Conservation (phyloP, 352 stramenopile genomes). For the Phytophthora pseudosyringae region DNA sequence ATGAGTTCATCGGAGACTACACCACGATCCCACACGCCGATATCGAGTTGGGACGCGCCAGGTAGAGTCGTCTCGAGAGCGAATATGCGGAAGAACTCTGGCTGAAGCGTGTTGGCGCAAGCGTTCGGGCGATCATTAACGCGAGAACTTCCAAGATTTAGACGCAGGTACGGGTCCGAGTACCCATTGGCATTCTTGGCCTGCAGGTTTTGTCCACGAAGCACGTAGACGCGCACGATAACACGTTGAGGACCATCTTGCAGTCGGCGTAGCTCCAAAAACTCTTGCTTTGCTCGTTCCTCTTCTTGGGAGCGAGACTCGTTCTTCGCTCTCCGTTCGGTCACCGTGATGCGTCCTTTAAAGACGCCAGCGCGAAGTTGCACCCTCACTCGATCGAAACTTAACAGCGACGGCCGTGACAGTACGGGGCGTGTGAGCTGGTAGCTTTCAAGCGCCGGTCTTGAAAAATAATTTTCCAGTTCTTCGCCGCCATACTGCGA, state of each 20-base stretch:
- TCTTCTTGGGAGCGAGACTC: constrained; percentile 27
- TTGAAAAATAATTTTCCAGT: constrained; percentile 77
- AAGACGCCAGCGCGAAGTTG: constrained; percentile 77
- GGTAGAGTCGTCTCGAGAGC: constrained; percentile 73
- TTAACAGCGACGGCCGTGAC: constrained; percentile 59
- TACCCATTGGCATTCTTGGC: constrained; percentile 83
- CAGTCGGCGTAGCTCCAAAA: constrained; percentile 28
- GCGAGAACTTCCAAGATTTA: constrained; percentile 76
- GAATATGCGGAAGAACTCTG: constrained; percentile 80
- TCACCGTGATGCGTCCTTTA: constrained; percentile 79
- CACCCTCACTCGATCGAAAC: constrained; percentile 56
- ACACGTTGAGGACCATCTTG: constrained; percentile 58
- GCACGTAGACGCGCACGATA: constrained; percentile 77
- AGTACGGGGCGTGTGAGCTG: constrained; percentile 67
- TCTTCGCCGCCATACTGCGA: constrained; percentile 70
- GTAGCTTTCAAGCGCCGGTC: constrained; percentile 81
- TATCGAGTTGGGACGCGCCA: constrained; percentile 79
- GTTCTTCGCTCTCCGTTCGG: constrained; percentile 33
- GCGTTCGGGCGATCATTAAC: constrained; percentile 72
- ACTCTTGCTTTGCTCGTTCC: constrained; percentile 28
- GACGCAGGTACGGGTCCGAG: constrained; percentile 78
- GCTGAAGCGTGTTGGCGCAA: constrained; percentile 80
- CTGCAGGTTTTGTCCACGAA: constrained; percentile 74
- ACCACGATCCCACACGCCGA: constrained; percentile 84
- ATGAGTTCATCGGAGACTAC: constrained; percentile 88